phyloP scores from a whole-genome alignment of 1,139 yeast genomes.

The Geotrichum europaeum region DNA sequence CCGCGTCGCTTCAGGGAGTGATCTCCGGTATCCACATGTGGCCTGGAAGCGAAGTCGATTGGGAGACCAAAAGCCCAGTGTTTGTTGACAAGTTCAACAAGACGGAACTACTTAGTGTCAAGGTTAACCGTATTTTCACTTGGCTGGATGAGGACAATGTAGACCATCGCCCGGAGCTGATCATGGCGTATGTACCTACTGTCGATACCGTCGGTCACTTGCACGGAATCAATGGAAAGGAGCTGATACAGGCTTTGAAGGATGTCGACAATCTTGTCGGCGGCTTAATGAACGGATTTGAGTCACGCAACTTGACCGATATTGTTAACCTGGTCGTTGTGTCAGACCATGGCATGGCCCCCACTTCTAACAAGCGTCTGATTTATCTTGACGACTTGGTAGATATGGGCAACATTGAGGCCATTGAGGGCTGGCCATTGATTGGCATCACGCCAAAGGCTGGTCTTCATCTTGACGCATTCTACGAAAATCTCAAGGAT shows the following conservation, averaged over 20 bases:
- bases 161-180: conserved; percentile 60
- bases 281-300: conserved; percentile 44
- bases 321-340: conserved; percentile 71
- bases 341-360: conserved; percentile 94
- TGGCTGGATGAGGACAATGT: conserved; percentile 57
- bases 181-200: conserved; percentile 76
- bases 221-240: conserved; percentile 59
- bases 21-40: conserved; percentile 87
- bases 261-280: conserved; percentile 63
- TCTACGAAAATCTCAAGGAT: conserved; percentile 36
- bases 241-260: conserved; percentile 48
- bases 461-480: conserved; percentile 34
- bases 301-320: conserved; percentile 49
- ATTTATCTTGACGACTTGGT: conserved; percentile 65
- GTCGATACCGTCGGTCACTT: conserved; percentile 72
- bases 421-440: conserved; percentile 85
- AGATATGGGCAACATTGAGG: conserved; percentile 49
- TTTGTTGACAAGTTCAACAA: conserved; percentile 60
- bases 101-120: conserved; percentile 52
- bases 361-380: conserved; percentile 60
- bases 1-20: conserved; percentile 62
- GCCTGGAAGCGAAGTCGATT: conserved; percentile 84
- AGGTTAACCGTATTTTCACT: conserved; percentile 49
- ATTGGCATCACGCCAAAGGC: conserved; percentile 61
- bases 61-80: conserved; percentile 34